These are phyloP conservation scores for Myriosclerotinia scirpicola DNA, from an alignment of 2,329 filamentous ascomycete genomes.

Conservation along the genomic window DNA sequence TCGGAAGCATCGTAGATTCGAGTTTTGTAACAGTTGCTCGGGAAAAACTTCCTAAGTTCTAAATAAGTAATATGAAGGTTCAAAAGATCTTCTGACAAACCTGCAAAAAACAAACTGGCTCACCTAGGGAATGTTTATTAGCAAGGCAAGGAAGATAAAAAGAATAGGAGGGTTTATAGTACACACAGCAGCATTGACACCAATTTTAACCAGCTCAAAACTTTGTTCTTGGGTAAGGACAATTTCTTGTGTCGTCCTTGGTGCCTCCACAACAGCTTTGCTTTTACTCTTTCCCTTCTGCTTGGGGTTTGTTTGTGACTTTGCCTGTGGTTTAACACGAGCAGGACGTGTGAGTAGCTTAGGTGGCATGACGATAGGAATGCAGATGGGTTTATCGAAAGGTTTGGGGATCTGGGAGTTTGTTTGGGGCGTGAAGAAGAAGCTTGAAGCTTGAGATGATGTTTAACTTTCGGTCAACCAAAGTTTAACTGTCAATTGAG, in stretches of 20 bases:
- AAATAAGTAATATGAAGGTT: background rate
- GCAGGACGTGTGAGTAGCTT: background rate
- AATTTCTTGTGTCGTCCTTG: slow-evolving; percentile 3
- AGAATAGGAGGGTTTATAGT: background rate
- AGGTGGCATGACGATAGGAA: background rate
- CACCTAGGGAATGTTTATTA: slow-evolving; percentile 22
- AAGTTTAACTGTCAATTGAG: background rate
- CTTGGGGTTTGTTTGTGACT: background rate
- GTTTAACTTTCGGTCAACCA: background rate
- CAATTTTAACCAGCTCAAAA: slow-evolving; percentile 27
- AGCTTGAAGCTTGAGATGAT: background rate
- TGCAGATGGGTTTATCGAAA: background rate
- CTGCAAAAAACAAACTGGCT: slow-evolving; percentile 26
- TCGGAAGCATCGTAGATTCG: slow-evolving; percentile 16
- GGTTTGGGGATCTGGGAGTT: too few species aligned
- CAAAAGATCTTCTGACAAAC: slow-evolving; percentile 9
- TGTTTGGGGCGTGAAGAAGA: background rate
- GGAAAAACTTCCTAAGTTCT: slow-evolving; percentile 5
- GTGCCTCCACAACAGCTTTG: background rate
- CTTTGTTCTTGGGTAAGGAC: slow-evolving; percentile 26
- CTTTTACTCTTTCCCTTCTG: background rate
- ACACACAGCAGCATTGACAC: slow-evolving; percentile 28
- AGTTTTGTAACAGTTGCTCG: slow-evolving; percentile 8
- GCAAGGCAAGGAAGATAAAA: background rate
- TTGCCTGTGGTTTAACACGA: background rate